These are phyloP conservation scores for Hyaloperonospora arabidopsidis DNA, from an alignment of 352 stramenopile genomes.

Conservation along the genomic window DNA sequence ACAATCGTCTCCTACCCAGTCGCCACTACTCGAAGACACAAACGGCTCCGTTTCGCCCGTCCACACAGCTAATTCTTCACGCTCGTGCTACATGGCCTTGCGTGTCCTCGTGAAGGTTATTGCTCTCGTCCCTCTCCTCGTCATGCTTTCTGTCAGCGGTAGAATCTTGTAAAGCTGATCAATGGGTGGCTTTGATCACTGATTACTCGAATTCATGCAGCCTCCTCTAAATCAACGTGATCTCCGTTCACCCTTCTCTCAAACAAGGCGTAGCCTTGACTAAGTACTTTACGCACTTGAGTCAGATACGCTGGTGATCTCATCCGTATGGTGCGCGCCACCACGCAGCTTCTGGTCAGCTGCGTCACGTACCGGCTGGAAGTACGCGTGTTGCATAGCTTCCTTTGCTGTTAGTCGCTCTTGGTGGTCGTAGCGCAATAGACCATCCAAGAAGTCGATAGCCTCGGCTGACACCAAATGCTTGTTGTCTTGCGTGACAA, in stretches of 20 bases:
- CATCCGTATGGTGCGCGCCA: slow-evolving; percentile 43
- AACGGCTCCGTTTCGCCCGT: slow-evolving; percentile 23
- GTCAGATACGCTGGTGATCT: slow-evolving; percentile 71
- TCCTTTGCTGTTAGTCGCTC: slow-evolving; percentile 97
- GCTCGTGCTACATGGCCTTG: slow-evolving; percentile 12
- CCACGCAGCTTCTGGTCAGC: slow-evolving; percentile 64
- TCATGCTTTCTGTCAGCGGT: slow-evolving; percentile 12
- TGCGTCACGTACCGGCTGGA: slow-evolving; percentile 88
- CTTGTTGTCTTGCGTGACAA: slow-evolving; percentile 97
- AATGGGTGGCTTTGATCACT: slow-evolving; percentile 4
- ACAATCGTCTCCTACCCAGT: slow-evolving; percentile 24
- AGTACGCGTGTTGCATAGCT: slow-evolving; percentile 97
- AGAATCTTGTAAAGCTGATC: slow-evolving; percentile 17
- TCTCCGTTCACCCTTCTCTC: slow-evolving; percentile 14
- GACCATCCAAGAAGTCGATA: slow-evolving; percentile 90
- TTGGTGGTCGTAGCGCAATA: slow-evolving; percentile 92
- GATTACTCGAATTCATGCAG: slow-evolving; percentile 15
- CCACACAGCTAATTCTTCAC: slow-evolving; percentile 14
- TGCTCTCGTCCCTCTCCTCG: not conserved
- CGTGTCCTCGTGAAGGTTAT: slow-evolving; percentile 21
- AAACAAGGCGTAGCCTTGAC: slow-evolving; percentile 8
- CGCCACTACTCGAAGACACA: slow-evolving; percentile 31
- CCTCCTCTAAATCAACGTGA: slow-evolving; percentile 7
- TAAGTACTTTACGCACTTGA: slow-evolving; percentile 51
- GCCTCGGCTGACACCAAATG: slow-evolving; percentile 94